Conservation (phyloP, 768 basidiomycete species). For the Hypholoma fasciculare region DNA sequence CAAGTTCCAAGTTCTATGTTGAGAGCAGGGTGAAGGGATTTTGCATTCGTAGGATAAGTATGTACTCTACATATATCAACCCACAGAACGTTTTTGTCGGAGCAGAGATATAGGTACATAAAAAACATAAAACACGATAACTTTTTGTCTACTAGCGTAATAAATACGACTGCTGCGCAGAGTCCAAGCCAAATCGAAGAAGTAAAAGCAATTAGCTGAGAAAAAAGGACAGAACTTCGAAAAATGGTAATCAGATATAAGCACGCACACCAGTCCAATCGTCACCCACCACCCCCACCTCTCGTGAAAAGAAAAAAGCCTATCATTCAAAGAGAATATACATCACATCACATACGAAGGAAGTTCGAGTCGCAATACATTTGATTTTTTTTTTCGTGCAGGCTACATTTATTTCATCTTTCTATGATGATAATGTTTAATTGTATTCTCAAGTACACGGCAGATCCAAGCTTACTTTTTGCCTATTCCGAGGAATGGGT, state of each 20-base stretch:
- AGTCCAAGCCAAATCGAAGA: background rate
- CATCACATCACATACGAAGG: background rate
- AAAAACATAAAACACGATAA: background rate
- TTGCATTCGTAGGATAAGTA: no score
- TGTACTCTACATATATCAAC: no score
- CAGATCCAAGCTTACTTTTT: background rate
- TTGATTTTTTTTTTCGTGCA: constrained; percentile 2
- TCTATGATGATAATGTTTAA: background rate
- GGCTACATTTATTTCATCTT: constrained; percentile 7
- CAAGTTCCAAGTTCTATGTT: no score
- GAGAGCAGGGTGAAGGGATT: no score
- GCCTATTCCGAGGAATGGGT: constrained; percentile 60
- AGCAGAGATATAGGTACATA: background rate
- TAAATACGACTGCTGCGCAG: background rate
- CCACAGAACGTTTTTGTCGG: no score
- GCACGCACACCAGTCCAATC: no score
- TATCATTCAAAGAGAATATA: background rate
- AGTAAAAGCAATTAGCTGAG: background rate
- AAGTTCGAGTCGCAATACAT: background rate
- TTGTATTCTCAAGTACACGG: background rate
- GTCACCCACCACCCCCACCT: background rate
- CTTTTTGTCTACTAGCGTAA: background rate
- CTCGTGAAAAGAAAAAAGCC: background rate
- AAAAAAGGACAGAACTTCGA: background rate
- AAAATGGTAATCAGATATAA: background rate